Conservation (phyloP, 768 basidiomycete genomes). For the Suillus lakei region DNA sequence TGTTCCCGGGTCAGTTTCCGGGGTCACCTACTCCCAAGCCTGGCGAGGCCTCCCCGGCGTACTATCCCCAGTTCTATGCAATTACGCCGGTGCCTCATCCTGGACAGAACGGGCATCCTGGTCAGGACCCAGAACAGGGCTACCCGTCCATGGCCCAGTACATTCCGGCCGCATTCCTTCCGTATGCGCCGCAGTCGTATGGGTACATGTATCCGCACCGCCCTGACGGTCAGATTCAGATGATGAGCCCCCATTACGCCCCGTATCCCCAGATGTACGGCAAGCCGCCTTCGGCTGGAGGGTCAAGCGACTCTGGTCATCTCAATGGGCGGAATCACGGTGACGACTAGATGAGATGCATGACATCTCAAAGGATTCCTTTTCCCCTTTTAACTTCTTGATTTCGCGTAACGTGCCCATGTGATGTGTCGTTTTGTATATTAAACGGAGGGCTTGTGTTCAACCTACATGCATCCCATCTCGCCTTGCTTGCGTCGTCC, state of each 20-base stretch:
- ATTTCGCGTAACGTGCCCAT: slow-evolving; percentile 16
- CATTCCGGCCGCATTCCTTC: slow-evolving; percentile 52
- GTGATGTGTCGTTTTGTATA: slow-evolving; percentile 33
- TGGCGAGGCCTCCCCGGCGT: slow-evolving; percentile 50
- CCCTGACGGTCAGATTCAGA: slow-evolving; percentile 43
- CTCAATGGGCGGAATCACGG: slow-evolving; percentile 30
- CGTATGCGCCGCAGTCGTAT: slow-evolving; percentile 52
- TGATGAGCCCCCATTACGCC: slow-evolving; percentile 42
- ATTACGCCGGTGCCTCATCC: slow-evolving; percentile 49
- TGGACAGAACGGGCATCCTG: slow-evolving; percentile 40
- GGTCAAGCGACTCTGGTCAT: slow-evolving; percentile 28
- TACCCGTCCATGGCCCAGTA: slow-evolving; percentile 48
- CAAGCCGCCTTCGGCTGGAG: slow-evolving; percentile 43
- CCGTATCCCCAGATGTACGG: slow-evolving; percentile 43
- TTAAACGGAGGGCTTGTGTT: slow-evolving; percentile 24
- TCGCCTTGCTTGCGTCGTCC: slow-evolving; percentile 23
- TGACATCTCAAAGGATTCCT: slow-evolving; percentile 23
- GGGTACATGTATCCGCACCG: slow-evolving; percentile 49
- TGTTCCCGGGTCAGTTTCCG: slow-evolving; percentile 62
- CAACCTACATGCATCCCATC: slow-evolving; percentile 17
- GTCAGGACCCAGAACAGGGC: slow-evolving; percentile 47
- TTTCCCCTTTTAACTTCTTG: slow-evolving; percentile 10
- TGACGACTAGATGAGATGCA: slow-evolving; percentile 35
- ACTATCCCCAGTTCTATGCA: slow-evolving; percentile 52
- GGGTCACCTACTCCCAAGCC: slow-evolving; percentile 53